Evolutionary conservation across 1,284 basidiomycete genomes (phyloP).

Genomic region (Ustilago nuda): DNA sequence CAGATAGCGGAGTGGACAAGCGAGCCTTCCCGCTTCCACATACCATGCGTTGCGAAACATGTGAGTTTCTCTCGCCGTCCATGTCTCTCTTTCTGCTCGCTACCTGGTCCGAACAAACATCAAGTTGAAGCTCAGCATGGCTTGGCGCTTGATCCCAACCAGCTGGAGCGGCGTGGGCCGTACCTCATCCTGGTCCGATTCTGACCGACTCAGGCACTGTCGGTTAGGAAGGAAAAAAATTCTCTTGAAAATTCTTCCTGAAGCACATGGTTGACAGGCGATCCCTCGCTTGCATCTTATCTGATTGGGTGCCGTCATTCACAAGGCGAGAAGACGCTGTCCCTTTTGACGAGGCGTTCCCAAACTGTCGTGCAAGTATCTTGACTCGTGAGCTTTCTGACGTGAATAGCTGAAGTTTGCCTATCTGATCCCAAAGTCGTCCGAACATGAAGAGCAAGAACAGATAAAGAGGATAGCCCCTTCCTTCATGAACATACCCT

Average conservation of each 20-base stretch:
- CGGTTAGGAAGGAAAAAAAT: not conserved
- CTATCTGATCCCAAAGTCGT: not conserved
- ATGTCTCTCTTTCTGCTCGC: not conserved
- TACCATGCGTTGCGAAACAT: not conserved
- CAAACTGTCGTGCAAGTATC: not conserved
- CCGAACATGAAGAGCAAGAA: not conserved
- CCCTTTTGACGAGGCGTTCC: not conserved
- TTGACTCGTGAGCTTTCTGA: not conserved
- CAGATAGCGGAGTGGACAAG: not conserved
- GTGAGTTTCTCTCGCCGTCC: not conserved
- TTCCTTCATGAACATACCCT: not conserved
- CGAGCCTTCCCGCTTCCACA: not conserved
- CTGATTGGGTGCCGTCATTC: conserved; percentile 11
- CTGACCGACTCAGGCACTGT: conserved; percentile 1
- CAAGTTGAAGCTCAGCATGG: not conserved
- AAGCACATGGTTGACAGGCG: conserved; percentile 4
- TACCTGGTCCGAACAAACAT: conserved; percentile 14
- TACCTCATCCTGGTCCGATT: conserved; percentile 1
- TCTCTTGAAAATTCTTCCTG: not conserved
- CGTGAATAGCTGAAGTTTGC: not conserved
- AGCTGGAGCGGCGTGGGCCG: not conserved
- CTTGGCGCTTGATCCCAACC: conserved; percentile 3
- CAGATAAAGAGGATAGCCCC: not conserved
- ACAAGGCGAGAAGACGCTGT: not conserved
- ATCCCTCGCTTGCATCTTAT: conserved; percentile 26